Evolutionary conservation across 2,329 filamentous ascomycete species (phyloP).

Genomic region (Pseudogymnoascus sp.): DNA sequence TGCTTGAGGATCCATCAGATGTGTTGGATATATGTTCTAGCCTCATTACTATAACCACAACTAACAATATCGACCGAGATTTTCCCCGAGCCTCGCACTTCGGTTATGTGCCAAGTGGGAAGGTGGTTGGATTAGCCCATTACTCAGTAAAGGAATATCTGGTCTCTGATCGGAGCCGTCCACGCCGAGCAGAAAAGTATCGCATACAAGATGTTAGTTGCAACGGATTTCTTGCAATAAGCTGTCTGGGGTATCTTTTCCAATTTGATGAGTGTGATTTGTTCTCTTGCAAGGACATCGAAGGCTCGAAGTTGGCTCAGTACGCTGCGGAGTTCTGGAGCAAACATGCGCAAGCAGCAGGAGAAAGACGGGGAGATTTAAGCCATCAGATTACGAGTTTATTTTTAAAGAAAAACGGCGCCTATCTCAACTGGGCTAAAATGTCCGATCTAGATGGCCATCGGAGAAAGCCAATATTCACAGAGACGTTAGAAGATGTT

Average conservation of each 20-base stretch:
- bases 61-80: background rate
- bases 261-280: background rate
- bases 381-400: background rate
- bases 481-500: background rate
- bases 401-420: background rate
- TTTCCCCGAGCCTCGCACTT: background rate
- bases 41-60: background rate
- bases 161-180: slow-evolving; percentile 13
- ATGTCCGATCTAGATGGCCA: background rate
- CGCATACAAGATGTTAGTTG: slow-evolving; percentile 18
- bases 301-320: slow-evolving; percentile 15
- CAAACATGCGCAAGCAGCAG: slow-evolving; percentile 11
- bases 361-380: background rate
- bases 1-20: background rate
- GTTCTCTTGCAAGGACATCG: background rate
- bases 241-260: background rate
- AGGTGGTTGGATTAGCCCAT: slow-evolving; percentile 21
- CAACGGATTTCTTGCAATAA: slow-evolving; percentile 20
- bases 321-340: slow-evolving; percentile 23
- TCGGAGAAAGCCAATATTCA: background rate
- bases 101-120: background rate
- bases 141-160: slow-evolving; percentile 28
- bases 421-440: background rate
- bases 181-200: slow-evolving; percentile 14
- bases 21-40: background rate